Base-by-base conservation (phyloP, 352 stramenopile genomes). In the Pythium dissotocum region DNA sequence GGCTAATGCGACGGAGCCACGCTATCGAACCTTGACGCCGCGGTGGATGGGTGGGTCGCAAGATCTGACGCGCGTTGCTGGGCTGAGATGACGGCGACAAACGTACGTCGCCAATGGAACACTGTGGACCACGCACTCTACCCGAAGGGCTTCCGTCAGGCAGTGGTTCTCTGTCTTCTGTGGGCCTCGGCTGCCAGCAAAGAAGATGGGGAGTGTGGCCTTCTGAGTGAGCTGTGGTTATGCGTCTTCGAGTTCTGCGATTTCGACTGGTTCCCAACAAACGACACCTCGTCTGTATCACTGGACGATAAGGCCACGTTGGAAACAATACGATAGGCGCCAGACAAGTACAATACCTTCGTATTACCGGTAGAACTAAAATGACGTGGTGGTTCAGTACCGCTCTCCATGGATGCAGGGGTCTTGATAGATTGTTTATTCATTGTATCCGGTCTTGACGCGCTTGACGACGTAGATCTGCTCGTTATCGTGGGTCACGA, bases 391-490 rank as follows among this genome's bases (percentile, higher is more conserved):
- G n/a, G n/a, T n/a, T n/a, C n/a, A n/a, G n/a, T n/a, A n/a, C n/a
- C n/a, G n/a, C n/a, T n/a, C n/a, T n/a, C n/a, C n/a, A n/a, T n/a
- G n/a, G 30, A 24, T 56, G 9, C 24, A 21, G 57, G 44, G 32
- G 28, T 62, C 16, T 21, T 38, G 32, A 5, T 61, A 35, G 44
- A 0, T 10, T 18, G n/a, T 12, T 46, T 63, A 72, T 16, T 61
- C 56, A 38, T 58, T 28, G 24, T 63, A 53, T 28, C 28, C 9
- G 16, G 58, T 64, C 40, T 75, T 83, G 49, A 65, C 78, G 61
- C 82, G 77, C 78, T 94, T 92, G 32, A 93, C 83, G 55, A 94
- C 71, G 71, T 90, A 93, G 54, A 93, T 77, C 61, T 91, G 79
- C 36, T 79, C 57, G 32, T 61, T 75, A 68, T 86, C 82, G 42